Evolutionary conservation across 2,329 filamentous ascomycete species (phyloP), one percentile per base, ranked within the genome.

Genomic region (Stachybotrys elegans): DNA sequence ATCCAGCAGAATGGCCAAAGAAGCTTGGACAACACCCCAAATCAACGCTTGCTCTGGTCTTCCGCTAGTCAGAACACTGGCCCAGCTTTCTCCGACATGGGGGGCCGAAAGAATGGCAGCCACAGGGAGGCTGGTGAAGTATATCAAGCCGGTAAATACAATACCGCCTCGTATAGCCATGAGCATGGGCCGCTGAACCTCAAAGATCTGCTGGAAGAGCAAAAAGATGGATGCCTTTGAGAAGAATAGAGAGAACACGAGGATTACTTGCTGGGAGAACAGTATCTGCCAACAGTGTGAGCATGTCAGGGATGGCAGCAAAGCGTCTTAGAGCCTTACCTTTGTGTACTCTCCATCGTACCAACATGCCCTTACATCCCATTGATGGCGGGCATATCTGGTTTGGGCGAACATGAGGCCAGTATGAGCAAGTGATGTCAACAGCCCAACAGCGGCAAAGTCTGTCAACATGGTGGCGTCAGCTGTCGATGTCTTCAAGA

Each of bases 21-120:
- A 9, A 7, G 32, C 32, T 35, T 35, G 32, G 19, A 35, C 32
- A 16, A 35, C 32, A n/a, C 32, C 32, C 32, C 32, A 35, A 7
- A 35, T 13, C 32, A 35, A 35, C 7, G 32, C 32, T 16, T 35
- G 14, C 32, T 35, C 32, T 16, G 32, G 32, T n/a, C 32, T 13
- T 17, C 32, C 32, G n/a, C 32, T 35, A 35, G 32, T 35, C n/a
- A 35, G n/a, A 35, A 35, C 32, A 16, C 32, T 35, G n/a, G 32
- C 32, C 32, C 32, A 35, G 32, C 9, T 35, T 17, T 35, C 32
- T 16, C 32, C 32, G 7, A 35, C 19, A 17, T 17, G 32, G 19
- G 32, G 32, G 32, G 32, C 32, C 19, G 32, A 35, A 13, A 35
- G 32, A 35, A 35, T 9, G n/a, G 32, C 32, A 9, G 32, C 14